phyloP scores from a whole-genome alignment of 768 basidiomycete species.

The Lentinula lateritia region DNA sequence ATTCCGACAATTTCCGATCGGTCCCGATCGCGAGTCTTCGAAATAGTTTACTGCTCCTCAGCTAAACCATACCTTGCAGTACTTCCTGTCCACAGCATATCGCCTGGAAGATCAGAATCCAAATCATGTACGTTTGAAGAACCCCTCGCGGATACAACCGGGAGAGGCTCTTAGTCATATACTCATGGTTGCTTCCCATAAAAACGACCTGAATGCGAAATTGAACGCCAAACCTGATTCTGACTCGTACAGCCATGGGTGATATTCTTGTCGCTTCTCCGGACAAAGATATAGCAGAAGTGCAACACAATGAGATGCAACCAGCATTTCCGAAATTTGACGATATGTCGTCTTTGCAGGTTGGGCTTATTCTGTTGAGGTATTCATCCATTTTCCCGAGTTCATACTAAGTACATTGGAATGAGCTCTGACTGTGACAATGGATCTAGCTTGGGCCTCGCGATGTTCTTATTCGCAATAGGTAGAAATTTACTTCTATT shows the following conservation, averaged over 20 bases:
- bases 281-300: background rate
- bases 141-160: too few species aligned
- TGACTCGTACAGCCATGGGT: background rate
- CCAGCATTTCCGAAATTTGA: constrained; percentile 9
- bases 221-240: too few species aligned
- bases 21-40: too few species aligned
- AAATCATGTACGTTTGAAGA: too few species aligned
- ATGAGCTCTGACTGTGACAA: background rate
- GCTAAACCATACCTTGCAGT: too few species aligned
- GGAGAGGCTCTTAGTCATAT: too few species aligned
- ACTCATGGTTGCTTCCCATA: too few species aligned
- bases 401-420: background rate
- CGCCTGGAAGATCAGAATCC: too few species aligned
- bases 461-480: constrained; percentile 8
- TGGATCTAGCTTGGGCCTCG: background rate
- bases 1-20: too few species aligned
- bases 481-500: background rate
- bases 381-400: background rate
- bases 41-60: too few species aligned
- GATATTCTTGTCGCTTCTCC: background rate
- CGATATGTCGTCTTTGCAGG: constrained; percentile 8
- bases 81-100: too few species aligned
- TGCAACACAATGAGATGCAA: background rate
- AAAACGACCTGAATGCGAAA: too few species aligned
- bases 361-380: constrained; percentile 7